Evolutionary conservation across 305 asterid species (phyloP).

Genomic region (Fraxinus platypoda): DNA sequence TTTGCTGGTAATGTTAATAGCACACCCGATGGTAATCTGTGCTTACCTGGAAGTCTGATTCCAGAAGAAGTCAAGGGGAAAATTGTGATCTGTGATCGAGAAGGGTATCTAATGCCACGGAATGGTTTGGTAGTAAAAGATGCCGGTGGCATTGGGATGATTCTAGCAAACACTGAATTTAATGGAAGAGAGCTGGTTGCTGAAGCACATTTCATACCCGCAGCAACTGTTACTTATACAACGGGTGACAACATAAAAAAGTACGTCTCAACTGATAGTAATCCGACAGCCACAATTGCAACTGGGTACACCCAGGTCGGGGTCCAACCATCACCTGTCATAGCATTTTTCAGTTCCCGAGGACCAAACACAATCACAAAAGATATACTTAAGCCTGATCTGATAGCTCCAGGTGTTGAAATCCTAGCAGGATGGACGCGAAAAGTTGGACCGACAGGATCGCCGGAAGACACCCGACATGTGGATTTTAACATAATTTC

Average conservation of each 20-base stretch:
- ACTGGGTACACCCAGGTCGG: constrained; percentile 53
- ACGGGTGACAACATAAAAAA: constrained; percentile 47
- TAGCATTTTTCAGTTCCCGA: constrained; percentile 76
- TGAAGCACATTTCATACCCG: constrained; percentile 63
- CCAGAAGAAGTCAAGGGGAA: constrained; percentile 57
- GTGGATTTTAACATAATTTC: constrained; percentile 61
- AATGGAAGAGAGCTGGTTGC: constrained; percentile 68
- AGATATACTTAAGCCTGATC: constrained; percentile 62
- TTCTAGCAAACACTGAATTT: constrained; percentile 52
- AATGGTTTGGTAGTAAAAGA: constrained; percentile 54
- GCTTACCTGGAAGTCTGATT: constrained; percentile 48
- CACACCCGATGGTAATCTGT: constrained; percentile 43
- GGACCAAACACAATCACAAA: constrained; percentile 70
- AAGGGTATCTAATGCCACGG: constrained; percentile 42
- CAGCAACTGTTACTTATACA: constrained; percentile 51
- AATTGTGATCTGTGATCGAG: constrained; percentile 63
- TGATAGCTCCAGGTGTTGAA: constrained; percentile 71
- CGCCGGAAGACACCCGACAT: constrained; percentile 45
- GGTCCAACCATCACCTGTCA: constrained; percentile 66
- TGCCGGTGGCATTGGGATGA: constrained; percentile 70
- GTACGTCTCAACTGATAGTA: constrained; percentile 39
- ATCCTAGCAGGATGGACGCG: constrained; percentile 74
- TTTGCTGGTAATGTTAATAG: constrained; percentile 53
- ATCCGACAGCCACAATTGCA: constrained; percentile 50
- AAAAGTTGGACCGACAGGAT: constrained; percentile 56